Percentiles rank a stretch among this genome's conserved stretches.
Evolutionary conservation across 345 rosid species (phyloP).

Genomic region (Salix caprea): DNA sequence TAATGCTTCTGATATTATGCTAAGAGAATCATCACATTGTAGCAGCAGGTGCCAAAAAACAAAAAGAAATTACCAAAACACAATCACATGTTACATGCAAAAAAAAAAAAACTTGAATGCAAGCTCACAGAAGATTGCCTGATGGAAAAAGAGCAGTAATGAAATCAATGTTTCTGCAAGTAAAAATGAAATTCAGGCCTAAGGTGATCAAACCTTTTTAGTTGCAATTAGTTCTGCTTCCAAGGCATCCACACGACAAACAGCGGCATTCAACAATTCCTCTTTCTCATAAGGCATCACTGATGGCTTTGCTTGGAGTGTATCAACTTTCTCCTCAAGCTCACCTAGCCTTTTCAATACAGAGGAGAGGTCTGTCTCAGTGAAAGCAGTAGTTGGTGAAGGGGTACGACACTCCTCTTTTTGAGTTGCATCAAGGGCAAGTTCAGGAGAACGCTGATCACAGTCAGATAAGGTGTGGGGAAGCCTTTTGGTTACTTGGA

Average conservation of each 20-base stretch:
- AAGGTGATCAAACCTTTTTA: slow-evolving; percentile 58
- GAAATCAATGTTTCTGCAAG: not conserved
- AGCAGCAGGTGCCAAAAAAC: not conserved
- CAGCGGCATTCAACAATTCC: slow-evolving; percentile 93
- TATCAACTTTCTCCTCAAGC: slow-evolving; percentile 83
- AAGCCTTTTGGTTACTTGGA: slow-evolving; percentile 44
- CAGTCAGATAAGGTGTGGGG: slow-evolving; percentile 28
- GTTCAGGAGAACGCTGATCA: slow-evolving; percentile 39
- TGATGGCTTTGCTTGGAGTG: slow-evolving; percentile 79
- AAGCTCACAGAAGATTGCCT: not conserved
- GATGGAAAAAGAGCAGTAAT: not conserved
- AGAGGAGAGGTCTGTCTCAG: slow-evolving; percentile 59
- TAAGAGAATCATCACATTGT: not conserved
- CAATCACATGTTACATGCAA: not conserved
- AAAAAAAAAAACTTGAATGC: not conserved
- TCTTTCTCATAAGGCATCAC: slow-evolving; percentile 98
- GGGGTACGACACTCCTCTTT: slow-evolving; percentile 54
- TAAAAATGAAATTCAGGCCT: not conserved
- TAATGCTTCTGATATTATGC: not conserved
- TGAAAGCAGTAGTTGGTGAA: slow-evolving; percentile 44
- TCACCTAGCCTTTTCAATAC: slow-evolving; percentile 77
- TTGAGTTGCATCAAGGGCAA: slow-evolving; percentile 18
- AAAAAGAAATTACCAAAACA: not conserved
- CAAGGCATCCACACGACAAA: slow-evolving; percentile 92
- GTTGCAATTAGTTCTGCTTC: slow-evolving; percentile 99